Conservation (phyloP, 2,329 filamentous ascomycete genomes). For the Ophiostoma sp. region DNA sequence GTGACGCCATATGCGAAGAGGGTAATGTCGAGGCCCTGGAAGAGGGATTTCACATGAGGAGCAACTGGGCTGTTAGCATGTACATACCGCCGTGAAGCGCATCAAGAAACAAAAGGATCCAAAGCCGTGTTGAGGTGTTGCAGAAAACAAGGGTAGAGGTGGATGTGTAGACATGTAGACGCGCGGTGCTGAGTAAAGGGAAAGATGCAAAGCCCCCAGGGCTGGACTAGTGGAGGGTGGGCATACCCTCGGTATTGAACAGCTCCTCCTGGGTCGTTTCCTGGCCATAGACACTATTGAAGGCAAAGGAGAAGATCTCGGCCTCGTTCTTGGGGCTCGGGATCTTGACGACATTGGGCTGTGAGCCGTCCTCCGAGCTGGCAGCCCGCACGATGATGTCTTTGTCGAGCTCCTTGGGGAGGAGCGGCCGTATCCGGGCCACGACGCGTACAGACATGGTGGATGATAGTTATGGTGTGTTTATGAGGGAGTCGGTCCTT, state of each 20-base stretch:
- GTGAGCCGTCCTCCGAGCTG: conserved; percentile 54
- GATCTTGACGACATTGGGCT: conserved; percentile 71
- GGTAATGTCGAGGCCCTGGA: conserved; percentile 81
- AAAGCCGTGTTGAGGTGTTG: neutral
- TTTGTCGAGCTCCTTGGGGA: conserved; percentile 77
- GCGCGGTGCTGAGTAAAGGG: neutral
- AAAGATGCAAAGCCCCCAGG: neutral
- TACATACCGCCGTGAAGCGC: neutral
- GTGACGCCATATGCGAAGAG: conserved; percentile 92
- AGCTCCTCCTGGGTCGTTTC: conserved; percentile 75
- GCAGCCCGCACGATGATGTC: conserved; percentile 77
- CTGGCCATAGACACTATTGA: conserved; percentile 87
- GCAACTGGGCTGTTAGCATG: conserved; percentile 55
- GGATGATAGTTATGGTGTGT: conserved; percentile 12
- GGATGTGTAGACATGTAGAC: neutral
- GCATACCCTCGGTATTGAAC: conserved; percentile 71
- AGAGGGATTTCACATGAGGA: conserved; percentile 85
- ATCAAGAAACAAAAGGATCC: neutral
- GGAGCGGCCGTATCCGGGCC: conserved; percentile 80
- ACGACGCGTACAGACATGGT: conserved; percentile 72
- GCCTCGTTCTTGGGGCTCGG: conserved; percentile 88
- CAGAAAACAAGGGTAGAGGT: neutral
- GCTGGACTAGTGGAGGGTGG: neutral
- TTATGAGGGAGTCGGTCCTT: neutral
- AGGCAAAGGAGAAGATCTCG: conserved; percentile 90